phyloP scores from a whole-genome alignment of 2,329 filamentous ascomycete genomes.

The Ascocoryne sarcoides region DNA sequence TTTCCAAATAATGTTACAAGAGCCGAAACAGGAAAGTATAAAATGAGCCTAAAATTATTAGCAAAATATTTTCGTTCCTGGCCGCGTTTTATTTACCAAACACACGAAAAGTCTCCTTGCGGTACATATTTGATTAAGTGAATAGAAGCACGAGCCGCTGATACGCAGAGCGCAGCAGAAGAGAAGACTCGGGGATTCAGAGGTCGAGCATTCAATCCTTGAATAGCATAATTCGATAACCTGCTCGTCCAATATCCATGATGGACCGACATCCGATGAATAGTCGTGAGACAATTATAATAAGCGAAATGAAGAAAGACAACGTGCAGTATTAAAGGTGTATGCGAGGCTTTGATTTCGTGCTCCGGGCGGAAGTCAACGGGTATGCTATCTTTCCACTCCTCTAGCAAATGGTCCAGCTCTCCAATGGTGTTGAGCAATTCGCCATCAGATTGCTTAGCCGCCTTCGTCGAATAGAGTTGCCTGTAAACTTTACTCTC shows the following conservation, averaged over 20 bases:
- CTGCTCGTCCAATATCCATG: conserved; percentile 97
- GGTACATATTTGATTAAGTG: conserved; percentile 93
- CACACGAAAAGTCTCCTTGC: conserved; percentile 86
- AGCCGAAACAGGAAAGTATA: conserved; percentile 94
- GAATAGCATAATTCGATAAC: conserved; percentile 88
- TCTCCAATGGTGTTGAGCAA: conserved; percentile 93
- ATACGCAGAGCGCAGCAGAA: conserved; percentile 85
- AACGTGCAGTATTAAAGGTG: conserved; percentile 86
- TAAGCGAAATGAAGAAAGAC: conserved; percentile 94
- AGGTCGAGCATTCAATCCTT: conserved; percentile 82
- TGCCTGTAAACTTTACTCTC: conserved; percentile 91
- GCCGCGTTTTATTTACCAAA: conserved; percentile 59
- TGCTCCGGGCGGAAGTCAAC: conserved; percentile 95
- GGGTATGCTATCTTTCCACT: conserved; percentile 94
- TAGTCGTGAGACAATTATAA: conserved; percentile 95
- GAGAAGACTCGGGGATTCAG: conserved; percentile 92
- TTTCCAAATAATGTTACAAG: conserved; percentile 94
- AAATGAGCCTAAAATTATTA: conserved; percentile 56
- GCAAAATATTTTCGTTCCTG: conserved; percentile 22
- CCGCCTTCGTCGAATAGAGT: conserved; percentile 85
- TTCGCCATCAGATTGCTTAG: conserved; percentile 86
- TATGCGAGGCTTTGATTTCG: conserved; percentile 88
- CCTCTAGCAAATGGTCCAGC: conserved; percentile 79
- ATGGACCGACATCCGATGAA: conserved; percentile 96
- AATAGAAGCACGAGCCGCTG: conserved; percentile 86